Conservation (phyloP, 345 rosid species). For the Melaleuca quinquenervia region DNA sequence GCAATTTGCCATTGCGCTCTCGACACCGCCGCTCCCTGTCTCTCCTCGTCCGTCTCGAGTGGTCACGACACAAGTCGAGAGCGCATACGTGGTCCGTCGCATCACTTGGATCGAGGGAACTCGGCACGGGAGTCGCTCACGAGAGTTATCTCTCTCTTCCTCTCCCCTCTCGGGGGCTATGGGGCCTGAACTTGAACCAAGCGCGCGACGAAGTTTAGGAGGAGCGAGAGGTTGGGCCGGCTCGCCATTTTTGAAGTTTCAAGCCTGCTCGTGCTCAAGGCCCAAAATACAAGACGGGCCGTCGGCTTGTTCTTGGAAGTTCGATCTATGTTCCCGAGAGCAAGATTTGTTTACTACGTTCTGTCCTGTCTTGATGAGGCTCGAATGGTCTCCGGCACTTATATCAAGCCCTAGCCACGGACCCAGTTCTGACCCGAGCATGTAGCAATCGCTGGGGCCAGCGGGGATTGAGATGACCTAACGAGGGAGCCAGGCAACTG, state of each 20-base stretch:
- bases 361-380: background rate
- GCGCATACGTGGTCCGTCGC: background rate
- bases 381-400: background rate
- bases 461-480: background rate
- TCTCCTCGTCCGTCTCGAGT: background rate
- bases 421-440: background rate
- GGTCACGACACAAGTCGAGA: background rate
- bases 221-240: background rate
- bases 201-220: background rate
- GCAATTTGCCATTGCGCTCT: too few relatives aligned
- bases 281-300: background rate
- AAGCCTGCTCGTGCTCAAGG: background rate
- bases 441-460: background rate
- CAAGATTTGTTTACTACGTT: background rate
- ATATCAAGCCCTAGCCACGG: background rate
- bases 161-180: background rate
- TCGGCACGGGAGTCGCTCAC: background rate
- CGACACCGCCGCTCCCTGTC: background rate
- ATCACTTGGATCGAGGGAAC: background rate
- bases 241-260: background rate
- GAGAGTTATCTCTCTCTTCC: background rate
- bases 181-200: background rate
- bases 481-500: background rate
- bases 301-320: background rate
- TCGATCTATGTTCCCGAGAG: background rate